These are phyloP conservation scores for Pseudonectria foliicola DNA, from an alignment of 2,329 filamentous ascomycete genomes.

Conservation along the genomic window DNA sequence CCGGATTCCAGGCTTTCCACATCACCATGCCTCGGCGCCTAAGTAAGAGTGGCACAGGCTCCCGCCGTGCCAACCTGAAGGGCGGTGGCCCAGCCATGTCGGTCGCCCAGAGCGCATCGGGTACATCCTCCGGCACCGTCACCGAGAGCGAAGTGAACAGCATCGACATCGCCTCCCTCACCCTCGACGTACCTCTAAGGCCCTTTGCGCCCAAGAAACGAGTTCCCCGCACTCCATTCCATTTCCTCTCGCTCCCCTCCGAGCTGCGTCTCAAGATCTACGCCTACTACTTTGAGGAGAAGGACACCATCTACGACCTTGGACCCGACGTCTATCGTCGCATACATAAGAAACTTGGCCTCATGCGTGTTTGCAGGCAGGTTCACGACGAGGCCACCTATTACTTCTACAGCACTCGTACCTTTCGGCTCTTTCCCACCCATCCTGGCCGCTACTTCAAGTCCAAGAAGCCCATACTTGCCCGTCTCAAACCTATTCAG, in stretches of 20 bases:
- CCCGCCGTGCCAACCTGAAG: slow-evolving; percentile 1
- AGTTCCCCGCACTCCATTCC: slow-evolving; percentile 43
- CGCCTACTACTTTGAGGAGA: slow-evolving; percentile 50
- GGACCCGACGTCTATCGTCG: slow-evolving; percentile 58
- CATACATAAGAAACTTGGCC: slow-evolving; percentile 50
- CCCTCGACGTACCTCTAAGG: slow-evolving; percentile 31
- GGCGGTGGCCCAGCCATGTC: slow-evolving; percentile 27
- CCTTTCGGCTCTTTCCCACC: slow-evolving; percentile 61
- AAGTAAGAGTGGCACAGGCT: slow-evolving; percentile 12
- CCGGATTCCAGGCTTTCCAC: too few species aligned
- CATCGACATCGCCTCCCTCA: slow-evolving; percentile 36
- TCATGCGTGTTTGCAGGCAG: slow-evolving; percentile 54
- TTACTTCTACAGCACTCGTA: slow-evolving; percentile 56
- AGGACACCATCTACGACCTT: slow-evolving; percentile 54
- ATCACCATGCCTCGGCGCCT: slow-evolving; percentile 17
- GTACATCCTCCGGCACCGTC: slow-evolving; percentile 27
- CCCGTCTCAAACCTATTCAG: slow-evolving; percentile 55
- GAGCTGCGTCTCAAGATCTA: slow-evolving; percentile 68
- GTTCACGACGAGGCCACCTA: slow-evolving; percentile 58
- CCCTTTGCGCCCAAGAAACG: slow-evolving; percentile 26
- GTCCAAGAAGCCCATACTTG: slow-evolving; percentile 63
- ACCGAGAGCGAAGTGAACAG: slow-evolving; percentile 34
- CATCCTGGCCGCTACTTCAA: slow-evolving; percentile 61
- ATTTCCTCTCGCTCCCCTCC: slow-evolving; percentile 59
- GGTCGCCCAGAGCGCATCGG: slow-evolving; percentile 27